A percentile compares a stretch with the other conserved stretches of the same genome.
Evolutionary conservation across 148 eudicot genomes (phyloP).

Genomic region (Linanthus parryae): DNA sequence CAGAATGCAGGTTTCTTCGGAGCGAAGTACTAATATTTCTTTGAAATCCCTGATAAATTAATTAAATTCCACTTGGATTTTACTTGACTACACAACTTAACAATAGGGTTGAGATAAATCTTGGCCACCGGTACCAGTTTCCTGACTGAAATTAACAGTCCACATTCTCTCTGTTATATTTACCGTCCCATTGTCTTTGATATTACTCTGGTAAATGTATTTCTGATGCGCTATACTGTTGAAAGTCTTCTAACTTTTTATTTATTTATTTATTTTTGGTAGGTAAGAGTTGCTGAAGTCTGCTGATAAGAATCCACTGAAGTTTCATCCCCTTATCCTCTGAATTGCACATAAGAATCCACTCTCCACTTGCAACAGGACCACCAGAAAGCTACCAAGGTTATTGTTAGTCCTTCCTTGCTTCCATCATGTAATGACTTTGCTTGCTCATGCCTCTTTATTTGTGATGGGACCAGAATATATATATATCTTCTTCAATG

Average conservation of each 20-base stretch:
- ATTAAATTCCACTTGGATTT: no score
- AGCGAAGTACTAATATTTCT: no score
- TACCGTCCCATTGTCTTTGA: background rate
- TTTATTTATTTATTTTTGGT: background rate
- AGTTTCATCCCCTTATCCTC: background rate
- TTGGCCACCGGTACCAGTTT: no score
- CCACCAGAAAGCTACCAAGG: constrained; percentile 2
- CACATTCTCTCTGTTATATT: background rate
- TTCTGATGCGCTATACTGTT: no score
- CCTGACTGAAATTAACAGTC: background rate
- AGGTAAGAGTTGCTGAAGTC: background rate
- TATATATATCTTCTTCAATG: constrained; percentile 13
- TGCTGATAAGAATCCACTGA: constrained; percentile 1
- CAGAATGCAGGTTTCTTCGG: no score
- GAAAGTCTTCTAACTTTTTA: no score
- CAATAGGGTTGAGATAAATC: no score
- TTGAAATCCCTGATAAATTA: no score
- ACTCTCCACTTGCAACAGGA: constrained; percentile 1
- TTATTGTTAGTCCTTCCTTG: background rate
- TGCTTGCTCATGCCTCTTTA: constrained; percentile 13
- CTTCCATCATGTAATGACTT: constrained; percentile 5
- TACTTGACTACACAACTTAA: no score
- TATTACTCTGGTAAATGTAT: background rate
- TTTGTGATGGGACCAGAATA: constrained; percentile 9
- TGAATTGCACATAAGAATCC: constrained; percentile 9